These are phyloP conservation scores for Citrus unshiu DNA, from an alignment of 345 rosid species.

Conservation along the genomic window DNA sequence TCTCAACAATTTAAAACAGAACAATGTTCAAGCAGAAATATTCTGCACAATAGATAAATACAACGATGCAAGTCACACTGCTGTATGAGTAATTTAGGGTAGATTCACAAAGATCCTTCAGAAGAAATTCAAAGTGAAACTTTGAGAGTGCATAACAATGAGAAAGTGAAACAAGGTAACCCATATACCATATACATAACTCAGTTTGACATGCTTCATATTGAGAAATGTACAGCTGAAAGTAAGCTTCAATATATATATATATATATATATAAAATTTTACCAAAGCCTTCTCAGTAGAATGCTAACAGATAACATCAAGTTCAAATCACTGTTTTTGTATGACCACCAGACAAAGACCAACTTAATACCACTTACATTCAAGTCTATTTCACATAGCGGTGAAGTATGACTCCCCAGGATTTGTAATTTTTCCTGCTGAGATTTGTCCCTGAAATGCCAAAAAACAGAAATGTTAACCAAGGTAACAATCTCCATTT, in stretches of 20 bases:
- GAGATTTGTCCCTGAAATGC: constrained; percentile 69
- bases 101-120: background rate
- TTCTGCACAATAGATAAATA: background rate
- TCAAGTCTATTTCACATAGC: constrained; percentile 64
- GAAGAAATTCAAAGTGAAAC: background rate
- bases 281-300: background rate
- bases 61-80: background rate
- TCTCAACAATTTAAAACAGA: background rate
- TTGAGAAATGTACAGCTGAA: background rate
- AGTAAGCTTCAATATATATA: background rate
- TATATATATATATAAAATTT: too few relatives aligned
- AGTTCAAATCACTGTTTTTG: background rate
- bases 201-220: background rate
- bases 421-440: constrained; percentile 51
- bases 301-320: background rate
- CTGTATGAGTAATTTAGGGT: background rate
- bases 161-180: background rate
- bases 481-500: background rate
- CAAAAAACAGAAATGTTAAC: constrained; percentile 18
- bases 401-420: constrained; percentile 61
- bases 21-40: background rate
- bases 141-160: background rate
- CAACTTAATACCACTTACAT: constrained; percentile 42
- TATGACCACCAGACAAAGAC: background rate
- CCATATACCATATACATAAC: background rate